Evolutionary conservation across 208 protist genomes (phyloP).

Genomic region (Trypanosoma vivax): DNA sequence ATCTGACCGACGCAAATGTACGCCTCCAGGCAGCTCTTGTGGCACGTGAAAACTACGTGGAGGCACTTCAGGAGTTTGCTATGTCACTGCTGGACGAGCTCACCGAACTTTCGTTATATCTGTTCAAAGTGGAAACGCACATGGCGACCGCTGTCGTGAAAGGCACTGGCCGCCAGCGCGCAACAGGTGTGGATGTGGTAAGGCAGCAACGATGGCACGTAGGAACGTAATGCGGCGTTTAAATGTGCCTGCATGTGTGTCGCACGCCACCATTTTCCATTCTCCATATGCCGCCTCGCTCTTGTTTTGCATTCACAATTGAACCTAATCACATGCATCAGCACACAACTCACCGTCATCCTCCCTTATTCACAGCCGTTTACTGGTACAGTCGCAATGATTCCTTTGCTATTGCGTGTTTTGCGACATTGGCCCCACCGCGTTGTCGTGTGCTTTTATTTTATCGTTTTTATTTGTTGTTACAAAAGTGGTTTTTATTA

Average conservation of each 20-base stretch:
- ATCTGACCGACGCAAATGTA: slow-evolving; percentile 17
- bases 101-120: slow-evolving; percentile 18
- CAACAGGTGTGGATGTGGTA: not conserved
- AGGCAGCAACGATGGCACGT: no score
- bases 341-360: no score
- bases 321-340: no score
- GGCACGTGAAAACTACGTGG: slow-evolving; percentile 20
- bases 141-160: slow-evolving; percentile 1
- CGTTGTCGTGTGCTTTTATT: slow-evolving; percentile 12
- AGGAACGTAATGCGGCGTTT: no score
- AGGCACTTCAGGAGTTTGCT: slow-evolving; percentile 22
- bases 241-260: no score
- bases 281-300: no score
- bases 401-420: slow-evolving; percentile 17
- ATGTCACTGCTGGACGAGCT: slow-evolving; percentile 21
- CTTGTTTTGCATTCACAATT: no score
- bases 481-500: no score
- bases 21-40: slow-evolving; percentile 16
- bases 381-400: slow-evolving; percentile 2
- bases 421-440: slow-evolving; percentile 2
- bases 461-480: not conserved
- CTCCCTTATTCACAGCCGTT: not conserved
- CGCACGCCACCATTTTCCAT: no score
- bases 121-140: slow-evolving; percentile 18
- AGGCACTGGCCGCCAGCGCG: no score